These are phyloP conservation scores for Russula ochroleuca DNA, from an alignment of 768 basidiomycete genomes.

Conservation along the genomic window DNA sequence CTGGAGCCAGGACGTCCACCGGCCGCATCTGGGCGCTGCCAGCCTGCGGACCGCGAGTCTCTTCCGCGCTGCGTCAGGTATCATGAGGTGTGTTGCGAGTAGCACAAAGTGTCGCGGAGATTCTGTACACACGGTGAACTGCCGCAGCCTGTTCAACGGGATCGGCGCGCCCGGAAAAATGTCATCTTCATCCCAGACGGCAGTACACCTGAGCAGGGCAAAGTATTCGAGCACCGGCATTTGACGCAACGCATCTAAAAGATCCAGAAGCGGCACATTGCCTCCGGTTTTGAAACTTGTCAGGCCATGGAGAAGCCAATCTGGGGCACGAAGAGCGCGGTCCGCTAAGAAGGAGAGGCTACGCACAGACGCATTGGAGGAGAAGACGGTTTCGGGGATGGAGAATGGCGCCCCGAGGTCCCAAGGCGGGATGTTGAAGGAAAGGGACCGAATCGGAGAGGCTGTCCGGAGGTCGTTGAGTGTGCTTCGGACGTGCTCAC, in stretches of 20 bases:
- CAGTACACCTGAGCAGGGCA: conserved; percentile 3
- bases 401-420: conserved; percentile 7
- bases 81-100: conserved; percentile 8
- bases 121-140: conserved; percentile 9
- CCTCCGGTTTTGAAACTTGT: conserved; percentile 7
- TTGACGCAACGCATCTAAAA: conserved; percentile 7
- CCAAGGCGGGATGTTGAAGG: conserved; percentile 13
- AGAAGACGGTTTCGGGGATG: conserved; percentile 7
- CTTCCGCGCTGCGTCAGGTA: conserved; percentile 1
- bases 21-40: neutral
- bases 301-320: conserved; percentile 10
- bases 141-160: conserved; percentile 5
- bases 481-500: conserved; percentile 4
- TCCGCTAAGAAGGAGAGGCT: conserved; percentile 10
- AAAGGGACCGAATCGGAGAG: neutral
- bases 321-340: conserved; percentile 4
- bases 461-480: neutral
- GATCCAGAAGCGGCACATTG: neutral
- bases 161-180: neutral
- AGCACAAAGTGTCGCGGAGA: conserved; percentile 18
- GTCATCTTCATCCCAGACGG: conserved; percentile 7
- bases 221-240: conserved; percentile 9
- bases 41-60: conserved; percentile 7
- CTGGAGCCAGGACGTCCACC: conserved; percentile 10
- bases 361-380: neutral